These are phyloP conservation scores for Conringia planisiliqua DNA, from an alignment of 345 rosid species.

Conservation along the genomic window DNA sequence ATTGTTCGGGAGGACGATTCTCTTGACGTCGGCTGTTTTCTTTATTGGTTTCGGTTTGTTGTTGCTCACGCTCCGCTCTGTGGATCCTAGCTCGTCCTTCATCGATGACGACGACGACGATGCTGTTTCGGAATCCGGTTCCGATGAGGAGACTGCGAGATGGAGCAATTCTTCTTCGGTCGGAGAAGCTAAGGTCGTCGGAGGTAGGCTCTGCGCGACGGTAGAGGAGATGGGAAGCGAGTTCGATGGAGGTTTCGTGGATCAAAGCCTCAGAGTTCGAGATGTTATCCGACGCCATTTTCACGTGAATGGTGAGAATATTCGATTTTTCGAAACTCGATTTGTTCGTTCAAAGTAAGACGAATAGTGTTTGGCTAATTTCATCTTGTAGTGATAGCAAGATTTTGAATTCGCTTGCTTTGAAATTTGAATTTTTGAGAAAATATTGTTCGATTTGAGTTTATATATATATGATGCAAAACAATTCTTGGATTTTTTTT, in stretches of 20 bases:
- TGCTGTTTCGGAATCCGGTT: conserved; percentile 5
- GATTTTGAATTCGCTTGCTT: background rate
- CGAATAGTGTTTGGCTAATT: background rate
- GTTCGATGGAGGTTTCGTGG: conserved; percentile 49
- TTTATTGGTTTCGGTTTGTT: conserved; percentile 51
- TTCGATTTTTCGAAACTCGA: background rate
- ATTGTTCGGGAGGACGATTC: conserved; percentile 37
- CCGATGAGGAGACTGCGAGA: conserved; percentile 13
- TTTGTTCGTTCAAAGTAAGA: background rate
- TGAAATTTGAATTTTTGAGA: background rate
- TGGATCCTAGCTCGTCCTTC: conserved; percentile 44
- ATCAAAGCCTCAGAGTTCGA: conserved; percentile 68
- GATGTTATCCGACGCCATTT: conserved; percentile 60
- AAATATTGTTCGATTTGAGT: background rate
- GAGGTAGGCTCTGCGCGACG: conserved; percentile 62
- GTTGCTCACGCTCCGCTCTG: conserved; percentile 47
- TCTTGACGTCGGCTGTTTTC: conserved; percentile 39
- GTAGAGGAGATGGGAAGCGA: conserved; percentile 92
- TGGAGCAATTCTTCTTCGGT: conserved; percentile 7
- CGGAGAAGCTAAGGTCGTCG: conserved; percentile 10
- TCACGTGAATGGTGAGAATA: conserved; percentile 47
- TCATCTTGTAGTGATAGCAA: background rate
- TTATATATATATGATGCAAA: background rate
- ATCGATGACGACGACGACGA: conserved; percentile 30
- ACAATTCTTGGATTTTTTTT: background rate